Evolutionary conservation across 2,329 filamentous ascomycete genomes (phyloP).

Genomic region (Fusarium aywerte): DNA sequence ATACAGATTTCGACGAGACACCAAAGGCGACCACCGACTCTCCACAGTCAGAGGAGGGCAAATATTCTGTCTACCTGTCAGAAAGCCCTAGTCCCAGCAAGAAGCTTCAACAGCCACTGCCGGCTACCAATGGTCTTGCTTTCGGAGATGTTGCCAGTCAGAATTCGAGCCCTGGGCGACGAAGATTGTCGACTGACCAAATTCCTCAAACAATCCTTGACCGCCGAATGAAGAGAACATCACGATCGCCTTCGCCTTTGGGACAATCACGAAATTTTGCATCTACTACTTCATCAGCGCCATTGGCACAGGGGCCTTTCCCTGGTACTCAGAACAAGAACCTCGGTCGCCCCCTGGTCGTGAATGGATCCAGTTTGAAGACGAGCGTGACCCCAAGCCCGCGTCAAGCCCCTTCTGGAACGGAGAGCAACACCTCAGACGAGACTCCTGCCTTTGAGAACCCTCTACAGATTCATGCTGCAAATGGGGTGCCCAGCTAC

Average conservation of each 20-base stretch:
- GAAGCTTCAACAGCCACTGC: slow-evolving; percentile 42
- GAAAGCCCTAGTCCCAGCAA: slow-evolving; percentile 46
- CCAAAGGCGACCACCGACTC: slow-evolving; percentile 57
- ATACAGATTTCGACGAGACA: slow-evolving; percentile 60
- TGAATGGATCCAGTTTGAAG: slow-evolving; percentile 60
- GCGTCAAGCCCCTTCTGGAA: slow-evolving; percentile 28
- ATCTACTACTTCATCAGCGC: slow-evolving; percentile 53
- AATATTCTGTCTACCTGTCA: slow-evolving; percentile 42
- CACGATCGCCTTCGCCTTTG: slow-evolving; percentile 66
- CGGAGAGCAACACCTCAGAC: slow-evolving; percentile 38
- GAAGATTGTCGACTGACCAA: slow-evolving; percentile 64
- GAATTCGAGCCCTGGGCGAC: slow-evolving; percentile 52
- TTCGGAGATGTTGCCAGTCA: slow-evolving; percentile 60
- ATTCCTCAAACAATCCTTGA: slow-evolving; percentile 65
- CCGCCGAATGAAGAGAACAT: slow-evolving; percentile 63
- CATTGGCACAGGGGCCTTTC: slow-evolving; percentile 54
- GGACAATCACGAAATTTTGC: slow-evolving; percentile 61
- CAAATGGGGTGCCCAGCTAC: slow-evolving; percentile 22
- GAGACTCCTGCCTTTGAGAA: slow-evolving; percentile 44
- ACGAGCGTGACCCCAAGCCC: slow-evolving; percentile 47
- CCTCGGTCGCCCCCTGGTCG: slow-evolving; percentile 61
- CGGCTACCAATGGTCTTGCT: slow-evolving; percentile 55
- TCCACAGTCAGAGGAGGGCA: slow-evolving; percentile 60
- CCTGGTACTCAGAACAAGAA: slow-evolving; percentile 50
- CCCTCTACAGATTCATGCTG: slow-evolving; percentile 45